These are phyloP conservation scores for Saccharum hybrid DNA, from an alignment of 202 grass and related monocot genomes.

Conservation along the genomic window DNA sequence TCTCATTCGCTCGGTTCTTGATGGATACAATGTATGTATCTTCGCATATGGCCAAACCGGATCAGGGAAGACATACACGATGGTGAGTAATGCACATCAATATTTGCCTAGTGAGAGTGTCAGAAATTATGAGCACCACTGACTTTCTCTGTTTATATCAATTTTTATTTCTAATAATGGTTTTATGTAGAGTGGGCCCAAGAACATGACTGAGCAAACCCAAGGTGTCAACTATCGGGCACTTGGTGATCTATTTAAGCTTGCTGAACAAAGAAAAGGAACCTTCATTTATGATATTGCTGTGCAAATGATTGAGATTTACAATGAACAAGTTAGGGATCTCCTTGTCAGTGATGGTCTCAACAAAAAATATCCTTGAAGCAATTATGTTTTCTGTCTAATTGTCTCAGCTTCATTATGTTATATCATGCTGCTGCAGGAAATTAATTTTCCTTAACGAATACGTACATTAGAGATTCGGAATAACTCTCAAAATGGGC, in stretches of 20 bases:
- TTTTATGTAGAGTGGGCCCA: conserved; percentile 85
- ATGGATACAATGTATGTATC: conserved; percentile 99
- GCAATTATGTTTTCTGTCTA: conserved; percentile 38
- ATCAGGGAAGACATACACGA: conserved; percentile 99
- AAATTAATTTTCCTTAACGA: conserved; percentile 71
- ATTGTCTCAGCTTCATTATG: conserved; percentile 35
- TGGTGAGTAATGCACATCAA: conserved; percentile 57
- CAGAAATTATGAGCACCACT: conserved; percentile 11
- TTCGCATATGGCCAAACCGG: conserved; percentile 99
- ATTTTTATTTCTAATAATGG: conserved; percentile 36
- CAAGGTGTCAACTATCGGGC: conserved; percentile 93
- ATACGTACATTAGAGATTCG: conserved; percentile 86
- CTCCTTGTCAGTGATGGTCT: conserved; percentile 84
- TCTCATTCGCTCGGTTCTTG: conserved; percentile 95
- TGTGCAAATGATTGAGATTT: conserved; percentile 99
- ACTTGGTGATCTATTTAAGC: conserved; percentile 90
- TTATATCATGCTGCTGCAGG: background rate
- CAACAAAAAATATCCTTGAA: conserved; percentile 97
- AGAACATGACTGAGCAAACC: conserved; percentile 85
- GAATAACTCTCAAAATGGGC: conserved; percentile 92
- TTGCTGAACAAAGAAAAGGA: conserved; percentile 87
- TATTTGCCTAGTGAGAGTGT: conserved; percentile 17
- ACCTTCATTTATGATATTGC: conserved; percentile 87
- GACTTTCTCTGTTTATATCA: conserved; percentile 23
- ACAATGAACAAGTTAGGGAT: conserved; percentile 98